phyloP scores from a whole-genome alignment of 2,329 filamentous ascomycete genomes.

The Microascus cirrosus region DNA sequence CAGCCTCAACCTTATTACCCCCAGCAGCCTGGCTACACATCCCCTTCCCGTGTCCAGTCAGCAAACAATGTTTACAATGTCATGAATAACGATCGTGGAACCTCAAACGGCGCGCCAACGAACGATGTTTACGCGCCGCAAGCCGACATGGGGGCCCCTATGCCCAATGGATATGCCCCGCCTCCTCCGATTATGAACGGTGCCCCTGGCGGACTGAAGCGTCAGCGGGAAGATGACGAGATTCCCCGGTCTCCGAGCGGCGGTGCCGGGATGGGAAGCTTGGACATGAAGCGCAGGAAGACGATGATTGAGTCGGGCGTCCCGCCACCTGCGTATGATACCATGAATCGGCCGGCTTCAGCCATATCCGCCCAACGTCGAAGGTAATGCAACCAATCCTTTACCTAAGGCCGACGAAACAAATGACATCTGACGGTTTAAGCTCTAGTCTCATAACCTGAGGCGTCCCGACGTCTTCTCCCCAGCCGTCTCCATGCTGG shows the following conservation, averaged over 20 bases:
- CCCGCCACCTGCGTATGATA: constrained; percentile 36
- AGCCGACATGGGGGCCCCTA: constrained; percentile 25
- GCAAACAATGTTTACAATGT: constrained; percentile 81
- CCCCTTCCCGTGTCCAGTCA: constrained; percentile 59
- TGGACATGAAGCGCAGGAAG: constrained; percentile 66
- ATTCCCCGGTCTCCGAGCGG: constrained; percentile 50
- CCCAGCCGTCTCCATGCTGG: not conserved
- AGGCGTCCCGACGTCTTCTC: constrained; percentile 1
- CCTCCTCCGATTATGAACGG: constrained; percentile 59
- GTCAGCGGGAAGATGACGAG: constrained; percentile 48
- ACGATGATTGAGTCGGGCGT: constrained; percentile 54
- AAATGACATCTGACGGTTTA: constrained; percentile 5
- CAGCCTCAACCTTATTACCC: constrained; percentile 64
- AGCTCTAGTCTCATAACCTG: constrained; percentile 6
- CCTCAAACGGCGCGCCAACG: constrained; percentile 45
- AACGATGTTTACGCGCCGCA: constrained; percentile 58
- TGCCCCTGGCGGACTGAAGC: constrained; percentile 29
- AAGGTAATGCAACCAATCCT: constrained; percentile 16
- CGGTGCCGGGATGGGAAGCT: constrained; percentile 24
- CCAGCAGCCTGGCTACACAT: constrained; percentile 59
- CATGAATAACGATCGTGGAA: constrained; percentile 67
- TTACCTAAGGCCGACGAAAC: constrained; percentile 1
- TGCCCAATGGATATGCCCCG: constrained; percentile 53
- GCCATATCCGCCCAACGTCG: constrained; percentile 28
- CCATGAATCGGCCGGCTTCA: constrained; percentile 34